phyloP scores from a whole-genome alignment of 306 rosid species.

The Sesbania bispinosa region DNA sequence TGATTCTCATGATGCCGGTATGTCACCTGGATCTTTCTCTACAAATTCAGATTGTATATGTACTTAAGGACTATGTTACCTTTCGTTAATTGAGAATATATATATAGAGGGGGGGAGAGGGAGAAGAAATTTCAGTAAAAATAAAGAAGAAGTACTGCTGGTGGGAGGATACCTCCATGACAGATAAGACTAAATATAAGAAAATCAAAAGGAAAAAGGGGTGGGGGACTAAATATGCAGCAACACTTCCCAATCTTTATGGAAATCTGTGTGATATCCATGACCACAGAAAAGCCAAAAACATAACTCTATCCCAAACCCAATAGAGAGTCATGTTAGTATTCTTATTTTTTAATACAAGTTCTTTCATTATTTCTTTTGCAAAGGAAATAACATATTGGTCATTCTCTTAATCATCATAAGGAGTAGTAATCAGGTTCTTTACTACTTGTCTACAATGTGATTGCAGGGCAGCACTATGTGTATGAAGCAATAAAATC shows the following conservation, averaged over 20 bases:
- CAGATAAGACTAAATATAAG: background rate
- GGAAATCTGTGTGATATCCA: background rate
- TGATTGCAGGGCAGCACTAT: slow-evolving; percentile 51
- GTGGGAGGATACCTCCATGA: background rate
- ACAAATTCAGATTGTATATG: background rate
- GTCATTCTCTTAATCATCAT: background rate
- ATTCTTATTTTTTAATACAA: background rate
- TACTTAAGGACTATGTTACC: background rate
- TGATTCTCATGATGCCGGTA: slow-evolving; percentile 54
- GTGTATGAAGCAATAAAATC: slow-evolving; percentile 60
- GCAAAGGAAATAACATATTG: background rate
- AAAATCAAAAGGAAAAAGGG: background rate
- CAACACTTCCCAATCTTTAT: background rate
- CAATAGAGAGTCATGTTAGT: background rate
- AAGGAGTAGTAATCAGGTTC: background rate
- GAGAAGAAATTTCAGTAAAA: background rate
- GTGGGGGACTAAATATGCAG: background rate
- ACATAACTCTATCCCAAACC: background rate
- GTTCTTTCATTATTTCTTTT: background rate
- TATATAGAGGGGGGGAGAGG: no score
- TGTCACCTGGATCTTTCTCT: slow-evolving; percentile 33
- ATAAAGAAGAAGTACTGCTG: background rate
- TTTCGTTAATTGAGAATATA: background rate
- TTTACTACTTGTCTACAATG: slow-evolving; percentile 29
- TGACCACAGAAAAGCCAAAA: background rate